Conservation (phyloP, 1,139 yeast genomes). For the Pichia sp. region DNA sequence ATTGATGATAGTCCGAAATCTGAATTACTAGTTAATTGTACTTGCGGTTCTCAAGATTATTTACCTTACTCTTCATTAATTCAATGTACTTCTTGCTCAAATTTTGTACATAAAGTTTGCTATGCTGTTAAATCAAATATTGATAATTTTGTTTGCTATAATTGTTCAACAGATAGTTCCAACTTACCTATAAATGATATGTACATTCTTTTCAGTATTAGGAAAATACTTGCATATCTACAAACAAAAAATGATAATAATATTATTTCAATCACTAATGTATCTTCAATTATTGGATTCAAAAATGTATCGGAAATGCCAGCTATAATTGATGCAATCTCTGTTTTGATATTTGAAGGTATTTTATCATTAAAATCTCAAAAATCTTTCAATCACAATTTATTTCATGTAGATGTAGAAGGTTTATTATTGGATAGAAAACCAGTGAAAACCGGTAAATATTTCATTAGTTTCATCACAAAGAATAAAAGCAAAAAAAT, state of each 20-base stretch:
- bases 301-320: slow-evolving; percentile 1
- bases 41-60: slow-evolving; percentile 12
- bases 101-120: slow-evolving; percentile 17
- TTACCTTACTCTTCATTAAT: slow-evolving; percentile 13
- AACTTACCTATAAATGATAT: slow-evolving; percentile 9
- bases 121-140: slow-evolving; percentile 7
- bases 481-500: slow-evolving; percentile 4
- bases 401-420: slow-evolving; percentile 12
- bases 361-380: slow-evolving; percentile 13
- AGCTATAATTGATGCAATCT: slow-evolving; percentile 13
- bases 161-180: slow-evolving; percentile 2
- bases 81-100: slow-evolving; percentile 16
- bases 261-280: slow-evolving; percentile 3
- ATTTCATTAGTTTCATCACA: slow-evolving; percentile 11
- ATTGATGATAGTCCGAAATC: slow-evolving; percentile 1
- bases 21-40: slow-evolving; percentile 11
- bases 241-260: slow-evolving; percentile 1
- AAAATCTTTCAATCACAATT: slow-evolving; percentile 10
- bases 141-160: slow-evolving; percentile 11
- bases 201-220: slow-evolving; percentile 14
- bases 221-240: slow-evolving; percentile 17
- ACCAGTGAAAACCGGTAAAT: slow-evolving; percentile 14
- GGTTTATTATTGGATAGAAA: slow-evolving; percentile 16
- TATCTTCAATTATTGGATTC: slow-evolving; percentile 6
- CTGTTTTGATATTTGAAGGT: slow-evolving; percentile 16